Evolutionary conservation across 257 asterid genomes (phyloP), one percentile per base, ranked within the genome.

Genomic region (Oldenlandia corymbosa): DNA sequence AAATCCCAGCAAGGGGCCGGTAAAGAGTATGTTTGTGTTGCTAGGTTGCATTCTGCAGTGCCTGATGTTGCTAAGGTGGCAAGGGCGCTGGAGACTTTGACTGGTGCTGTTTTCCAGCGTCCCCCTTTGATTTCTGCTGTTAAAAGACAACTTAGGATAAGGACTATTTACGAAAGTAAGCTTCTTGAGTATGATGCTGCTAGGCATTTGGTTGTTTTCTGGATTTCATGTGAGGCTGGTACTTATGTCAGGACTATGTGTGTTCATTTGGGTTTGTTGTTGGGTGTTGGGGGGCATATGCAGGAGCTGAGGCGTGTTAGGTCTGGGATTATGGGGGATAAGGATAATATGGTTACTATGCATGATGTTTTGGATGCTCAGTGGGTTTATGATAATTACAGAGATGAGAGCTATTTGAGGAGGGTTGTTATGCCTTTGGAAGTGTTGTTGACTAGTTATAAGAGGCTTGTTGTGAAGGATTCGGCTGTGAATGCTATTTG

Each of bases 191-290:
- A 81, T 59, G 98, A 91, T 54, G 83, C 71, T 7, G 86, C 71
- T 68, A 81, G 75, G 76, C 95, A 91, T 73, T 75, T 91, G 80
- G 94, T 86, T 68, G 96, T 91, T 50, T 91, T 91, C 71, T 91
- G 98, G 98, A 88, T 91, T 68, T 86, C 95, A 0, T 91, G 98
- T 57, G 98, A 91, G 85, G 98, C 98, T 18, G 98, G 98, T 13
- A 91, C 98, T 3, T 91, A 91, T 63, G 98, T 91, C 57, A 79
- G 98, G 78, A 91, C 98, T 0, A 56, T 91, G 85, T 91, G 98
- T 71, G 98, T 91, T 46, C 98, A 91, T 81, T 81, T 91, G 80
- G 98, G 98, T 31, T 75, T 91, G 64, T 69, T 91, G 62, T 75
- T 91, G 87, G 98, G 98, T 31, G 98, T 91, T 46, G 98, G 98